A percentile compares a stretch with the other conserved stretches of the same genome.
These are phyloP conservation scores for Tulasnella sp. DNA, from an alignment of 768 basidiomycete species.

Conservation along the genomic window DNA sequence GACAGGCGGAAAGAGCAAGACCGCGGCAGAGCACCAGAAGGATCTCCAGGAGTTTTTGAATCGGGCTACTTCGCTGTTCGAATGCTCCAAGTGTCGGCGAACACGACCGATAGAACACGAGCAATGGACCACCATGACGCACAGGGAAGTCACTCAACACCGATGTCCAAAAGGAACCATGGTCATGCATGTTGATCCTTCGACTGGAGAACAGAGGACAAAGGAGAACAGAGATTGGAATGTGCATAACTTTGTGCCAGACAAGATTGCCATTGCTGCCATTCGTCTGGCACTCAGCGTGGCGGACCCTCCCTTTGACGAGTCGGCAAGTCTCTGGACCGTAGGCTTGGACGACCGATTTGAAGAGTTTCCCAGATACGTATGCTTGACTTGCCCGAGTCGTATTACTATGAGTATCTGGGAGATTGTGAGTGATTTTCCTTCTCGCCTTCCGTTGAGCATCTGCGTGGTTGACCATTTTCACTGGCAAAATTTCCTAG, in stretches of 20 bases:
- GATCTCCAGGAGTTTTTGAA: not conserved
- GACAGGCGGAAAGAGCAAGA: not conserved
- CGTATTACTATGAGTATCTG: not conserved
- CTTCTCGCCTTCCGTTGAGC: not conserved
- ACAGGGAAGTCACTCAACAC: not conserved
- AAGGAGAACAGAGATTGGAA: conserved; percentile 11
- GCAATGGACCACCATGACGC: not conserved
- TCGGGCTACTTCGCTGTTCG: not conserved
- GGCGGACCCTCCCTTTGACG: not conserved
- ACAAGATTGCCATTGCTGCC: not conserved
- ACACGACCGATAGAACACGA: not conserved
- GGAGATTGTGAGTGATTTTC: not conserved
- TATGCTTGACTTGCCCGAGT: conserved; percentile 4
- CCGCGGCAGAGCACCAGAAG: not conserved
- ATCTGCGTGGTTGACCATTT: not conserved
- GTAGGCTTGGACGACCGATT: not conserved
- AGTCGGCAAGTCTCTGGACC: not conserved
- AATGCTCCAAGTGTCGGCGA: not conserved
- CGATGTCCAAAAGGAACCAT: conserved; percentile 1
- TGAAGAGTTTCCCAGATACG: not conserved
- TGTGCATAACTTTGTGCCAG: conserved; percentile 11
- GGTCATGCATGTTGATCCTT: not conserved
- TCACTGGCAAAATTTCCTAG: not conserved
- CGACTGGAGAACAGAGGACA: not conserved
- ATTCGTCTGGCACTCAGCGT: not conserved